A percentile compares a stretch with the other conserved stretches of the same genome.
Evolutionary conservation across 768 basidiomycete genomes (phyloP).

Genomic region (Trametes cubensis): DNA sequence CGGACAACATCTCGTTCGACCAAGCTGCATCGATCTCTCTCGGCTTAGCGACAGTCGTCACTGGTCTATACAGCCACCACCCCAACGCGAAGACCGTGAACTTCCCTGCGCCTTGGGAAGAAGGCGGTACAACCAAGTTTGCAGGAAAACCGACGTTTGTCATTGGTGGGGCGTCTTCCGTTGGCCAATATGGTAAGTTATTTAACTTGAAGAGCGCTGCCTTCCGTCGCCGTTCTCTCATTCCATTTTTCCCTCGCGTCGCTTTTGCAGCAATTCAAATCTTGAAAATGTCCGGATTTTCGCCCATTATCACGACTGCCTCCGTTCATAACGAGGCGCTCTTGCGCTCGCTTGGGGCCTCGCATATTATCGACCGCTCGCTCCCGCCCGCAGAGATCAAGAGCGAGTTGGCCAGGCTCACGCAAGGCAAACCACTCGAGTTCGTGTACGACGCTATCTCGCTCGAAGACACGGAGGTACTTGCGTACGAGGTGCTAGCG

Average conservation of each 20-base stretch:
- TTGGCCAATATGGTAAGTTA: constrained; percentile 34
- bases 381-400: constrained; percentile 5
- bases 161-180: constrained; percentile 33
- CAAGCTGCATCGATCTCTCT: constrained; percentile 47
- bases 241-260: too few relatives aligned
- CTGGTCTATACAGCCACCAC: constrained; percentile 37
- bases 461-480: constrained; percentile 24
- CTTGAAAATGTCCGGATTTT: constrained; percentile 35
- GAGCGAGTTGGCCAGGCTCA: constrained; percentile 18
- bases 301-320: constrained; percentile 36
- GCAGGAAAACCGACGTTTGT: constrained; percentile 32
- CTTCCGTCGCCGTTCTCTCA: background rate
- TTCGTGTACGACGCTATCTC: constrained; percentile 30
- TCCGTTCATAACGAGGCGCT: constrained; percentile 29
- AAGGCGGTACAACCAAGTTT: constrained; percentile 26
- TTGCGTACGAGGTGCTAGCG: constrained; percentile 25
- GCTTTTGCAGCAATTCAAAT: constrained; percentile 28
- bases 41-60: constrained; percentile 40
- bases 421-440: constrained; percentile 21
- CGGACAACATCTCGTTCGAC: constrained; percentile 40
- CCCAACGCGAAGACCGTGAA: constrained; percentile 9
- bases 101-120: constrained; percentile 30
- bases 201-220: too few relatives aligned
- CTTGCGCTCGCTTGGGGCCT: constrained; percentile 33
- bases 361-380: constrained; percentile 33